A percentile compares a stretch with the other conserved stretches of the same genome.
phyloP scores from a whole-genome alignment of 2,329 filamentous ascomycete species.

The Alternaria sp. region DNA sequence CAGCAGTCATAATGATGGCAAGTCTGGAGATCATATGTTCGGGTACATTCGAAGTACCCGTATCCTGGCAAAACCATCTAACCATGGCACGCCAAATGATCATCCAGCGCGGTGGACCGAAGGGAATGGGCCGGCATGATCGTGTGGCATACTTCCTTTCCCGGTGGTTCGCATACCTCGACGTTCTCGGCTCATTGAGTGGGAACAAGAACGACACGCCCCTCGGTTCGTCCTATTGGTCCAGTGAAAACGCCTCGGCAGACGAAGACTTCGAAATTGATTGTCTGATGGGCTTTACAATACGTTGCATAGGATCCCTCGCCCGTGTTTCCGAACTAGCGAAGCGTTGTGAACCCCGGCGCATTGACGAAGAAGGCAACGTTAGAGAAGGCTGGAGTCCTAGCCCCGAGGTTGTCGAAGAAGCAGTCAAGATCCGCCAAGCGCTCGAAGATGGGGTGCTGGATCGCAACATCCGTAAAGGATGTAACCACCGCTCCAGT shows the following conservation, averaged over 20 bases:
- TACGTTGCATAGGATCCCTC: conserved; percentile 73
- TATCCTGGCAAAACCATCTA: conserved; percentile 83
- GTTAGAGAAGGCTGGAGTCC: conserved; percentile 67
- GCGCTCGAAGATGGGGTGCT: conserved; percentile 66
- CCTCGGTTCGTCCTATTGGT: conserved; percentile 53
- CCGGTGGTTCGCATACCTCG: conserved; percentile 85
- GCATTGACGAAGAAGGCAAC: conserved; percentile 64
- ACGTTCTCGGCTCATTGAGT: conserved; percentile 76
- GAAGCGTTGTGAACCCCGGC: conserved; percentile 70
- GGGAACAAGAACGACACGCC: conserved; percentile 61
- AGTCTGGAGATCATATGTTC: conserved; percentile 86
- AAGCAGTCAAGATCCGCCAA: conserved; percentile 67
- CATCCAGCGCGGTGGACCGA: conserved; percentile 68
- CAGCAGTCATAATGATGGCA: conserved; percentile 84
- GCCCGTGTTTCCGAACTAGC: conserved; percentile 77
- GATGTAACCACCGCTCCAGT: conserved; percentile 54
- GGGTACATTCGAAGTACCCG: conserved; percentile 79
- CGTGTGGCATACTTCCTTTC: conserved; percentile 75
- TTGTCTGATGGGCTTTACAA: conserved; percentile 82
- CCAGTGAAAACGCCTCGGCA: conserved; percentile 56
- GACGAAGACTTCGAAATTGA: conserved; percentile 75
- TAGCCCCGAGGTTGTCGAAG: conserved; percentile 59
- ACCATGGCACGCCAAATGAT: conserved; percentile 80
- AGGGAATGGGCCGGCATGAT: conserved; percentile 59
- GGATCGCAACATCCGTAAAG: conserved; percentile 48